Base-by-base conservation (phyloP, 345 rosid genomes). In the Arabidopsis suecica region DNA sequence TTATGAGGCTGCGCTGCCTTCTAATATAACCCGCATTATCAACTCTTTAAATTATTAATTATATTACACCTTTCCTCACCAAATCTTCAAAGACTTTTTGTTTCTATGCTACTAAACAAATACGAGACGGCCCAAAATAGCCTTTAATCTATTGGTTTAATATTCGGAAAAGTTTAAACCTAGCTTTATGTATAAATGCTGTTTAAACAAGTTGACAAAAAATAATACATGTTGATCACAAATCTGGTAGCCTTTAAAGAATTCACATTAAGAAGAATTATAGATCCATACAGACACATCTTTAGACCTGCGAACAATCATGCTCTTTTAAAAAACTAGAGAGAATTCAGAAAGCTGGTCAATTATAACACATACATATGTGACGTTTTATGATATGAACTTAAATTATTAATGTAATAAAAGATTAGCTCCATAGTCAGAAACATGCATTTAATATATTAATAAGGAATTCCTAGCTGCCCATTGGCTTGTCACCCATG, bases 1-100 rank as follows among this genome's bases (percentile, higher is more conserved):
- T 45, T 55, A 22, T 7, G 78, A 64, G 77, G 65, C 58, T 64
- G 65, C 78, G 71, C 57, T 64, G 65, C 78, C 40, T 45, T 42
- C 28, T 23, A 11, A 11, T 18, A 9, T 25, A 18, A 14, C 13
- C 33, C 51, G n/a, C 14, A 22, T 40, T 18, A 33, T 16, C 10
- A 56, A 14, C 32, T 56, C 32, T 23, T 18, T 32, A 7, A 5
- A 28, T 12, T 28, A 10, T 57, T 8, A 4, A 12, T 13, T 20
- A 20, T 20, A 32, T 14, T 33, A 38, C 25, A 71, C 49, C 6
- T 60, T 49, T 71, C 22, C 22, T 1, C 22, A 20, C 22, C 22
- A 20, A 20, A 20, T 20, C 0, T 20, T 20, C 22, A 20, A 20
- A 20, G 22, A 20, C 22, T 20, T 20, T 20, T 20, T 20, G 22